These are phyloP conservation scores for Antitrichia curtipendula DNA, from an alignment of 225 moss, liverwort and hornwort species.

Conservation along the genomic window DNA sequence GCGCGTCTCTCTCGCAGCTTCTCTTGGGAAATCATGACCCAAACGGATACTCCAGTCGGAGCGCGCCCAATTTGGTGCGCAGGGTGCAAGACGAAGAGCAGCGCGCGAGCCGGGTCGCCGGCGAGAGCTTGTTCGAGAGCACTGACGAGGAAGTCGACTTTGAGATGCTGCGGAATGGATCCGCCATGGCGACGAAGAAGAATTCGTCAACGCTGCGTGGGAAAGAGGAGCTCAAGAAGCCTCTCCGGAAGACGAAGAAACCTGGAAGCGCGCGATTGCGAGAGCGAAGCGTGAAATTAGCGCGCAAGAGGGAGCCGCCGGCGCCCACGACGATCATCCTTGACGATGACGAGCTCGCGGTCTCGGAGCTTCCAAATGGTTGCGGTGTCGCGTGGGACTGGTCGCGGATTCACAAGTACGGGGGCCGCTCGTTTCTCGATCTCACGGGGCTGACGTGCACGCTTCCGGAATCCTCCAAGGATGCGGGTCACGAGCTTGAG, in stretches of 20 bases:
- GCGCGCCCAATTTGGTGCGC: neutral
- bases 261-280: neutral
- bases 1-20: constrained; percentile 18
- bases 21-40: constrained; percentile 1
- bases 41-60: neutral
- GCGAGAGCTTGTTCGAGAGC: constrained; percentile 7
- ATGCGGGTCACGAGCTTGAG: neutral
- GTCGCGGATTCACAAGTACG: constrained; percentile 54
- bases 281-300: neutral
- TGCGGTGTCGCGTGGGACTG: constrained; percentile 76
- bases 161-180: neutral
- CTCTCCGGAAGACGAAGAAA: constrained; percentile 4
- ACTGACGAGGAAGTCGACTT: constrained; percentile 8
- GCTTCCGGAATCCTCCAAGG: neutral
- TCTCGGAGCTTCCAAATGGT: constrained; percentile 53
- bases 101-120: neutral
- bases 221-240: neutral
- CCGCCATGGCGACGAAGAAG: neutral
- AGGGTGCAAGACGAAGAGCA: constrained; percentile 3
- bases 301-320: neutral
- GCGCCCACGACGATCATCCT: neutral
- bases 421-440: constrained; percentile 46
- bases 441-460: constrained; percentile 26
- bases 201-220: neutral
- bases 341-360: constrained; percentile 52